Percentiles rank a stretch among this genome's conserved stretches.
Evolutionary conservation across 2,329 filamentous ascomycete genomes (phyloP).

Genomic region (Akanthomyces lecanii): DNA sequence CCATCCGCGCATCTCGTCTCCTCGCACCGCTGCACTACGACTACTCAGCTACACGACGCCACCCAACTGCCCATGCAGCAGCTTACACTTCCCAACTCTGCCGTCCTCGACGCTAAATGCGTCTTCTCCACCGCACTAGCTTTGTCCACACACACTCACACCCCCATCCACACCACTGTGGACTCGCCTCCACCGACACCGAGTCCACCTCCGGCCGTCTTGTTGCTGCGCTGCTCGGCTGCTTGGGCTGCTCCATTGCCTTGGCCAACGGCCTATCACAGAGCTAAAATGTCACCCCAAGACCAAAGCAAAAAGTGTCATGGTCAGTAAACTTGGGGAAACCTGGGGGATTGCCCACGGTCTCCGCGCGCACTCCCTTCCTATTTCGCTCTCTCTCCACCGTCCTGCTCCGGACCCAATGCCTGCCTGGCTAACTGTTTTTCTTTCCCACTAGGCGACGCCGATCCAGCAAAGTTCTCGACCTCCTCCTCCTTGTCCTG

Average conservation of each 20-base stretch:
- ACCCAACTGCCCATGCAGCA: background rate
- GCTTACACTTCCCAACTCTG: background rate
- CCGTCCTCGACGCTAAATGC: background rate
- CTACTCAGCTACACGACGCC: conserved; percentile 5
- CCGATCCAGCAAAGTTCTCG: conserved; percentile 14
- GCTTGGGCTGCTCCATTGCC: background rate
- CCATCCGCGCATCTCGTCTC: background rate
- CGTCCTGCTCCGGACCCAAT: background rate
- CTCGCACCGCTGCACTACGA: background rate
- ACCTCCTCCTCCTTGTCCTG: conserved; percentile 5
- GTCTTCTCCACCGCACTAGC: background rate
- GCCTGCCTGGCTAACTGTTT: background rate
- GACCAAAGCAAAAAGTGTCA: background rate
- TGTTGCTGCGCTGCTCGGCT: conserved; percentile 7
- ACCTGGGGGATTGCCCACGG: conserved; percentile 12
- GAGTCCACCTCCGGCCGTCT: background rate
- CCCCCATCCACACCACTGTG: background rate
- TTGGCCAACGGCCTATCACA: conserved; percentile 2
- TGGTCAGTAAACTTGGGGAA: conserved; percentile 13
- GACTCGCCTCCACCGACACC: background rate
- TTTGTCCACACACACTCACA: background rate
- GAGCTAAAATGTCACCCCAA: background rate
- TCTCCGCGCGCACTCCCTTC: conserved; percentile 5
- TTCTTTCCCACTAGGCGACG: background rate
- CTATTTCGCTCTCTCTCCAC: background rate